Evolutionary conservation across 805 yeast genomes (phyloP).

Genomic region (Zygosaccharomyces kombuchaensis): DNA sequence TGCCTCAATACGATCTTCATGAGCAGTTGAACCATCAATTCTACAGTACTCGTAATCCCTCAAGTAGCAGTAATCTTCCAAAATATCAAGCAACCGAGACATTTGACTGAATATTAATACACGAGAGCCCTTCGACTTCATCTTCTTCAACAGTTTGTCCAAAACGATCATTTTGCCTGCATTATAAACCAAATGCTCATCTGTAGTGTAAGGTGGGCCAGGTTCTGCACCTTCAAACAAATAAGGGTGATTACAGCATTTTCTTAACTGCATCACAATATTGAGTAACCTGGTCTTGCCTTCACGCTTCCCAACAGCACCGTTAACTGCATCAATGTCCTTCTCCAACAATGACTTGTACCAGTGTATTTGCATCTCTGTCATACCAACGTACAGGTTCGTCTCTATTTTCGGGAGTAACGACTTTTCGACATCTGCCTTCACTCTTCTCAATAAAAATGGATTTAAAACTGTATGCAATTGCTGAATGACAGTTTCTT

Average conservation of each 20-base stretch:
- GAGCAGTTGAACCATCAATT: conserved; percentile 90
- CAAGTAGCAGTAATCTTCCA: conserved; percentile 87
- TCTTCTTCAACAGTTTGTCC: conserved; percentile 72
- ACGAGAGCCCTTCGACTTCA: conserved; percentile 74
- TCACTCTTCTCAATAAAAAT: conserved; percentile 81
- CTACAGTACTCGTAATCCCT: conserved; percentile 84
- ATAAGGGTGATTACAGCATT: conserved; percentile 97
- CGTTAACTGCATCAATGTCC: conserved; percentile 94
- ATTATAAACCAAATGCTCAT: conserved; percentile 86
- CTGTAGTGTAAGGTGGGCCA: conserved; percentile 95
- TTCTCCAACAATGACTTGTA: conserved; percentile 83
- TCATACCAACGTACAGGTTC: conserved; percentile 89
- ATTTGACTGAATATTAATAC: conserved; percentile 91
- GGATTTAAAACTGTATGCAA: conserved; percentile 86
- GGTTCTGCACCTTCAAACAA: conserved; percentile 99
- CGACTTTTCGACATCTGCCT: conserved; percentile 89
- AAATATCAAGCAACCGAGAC: conserved; percentile 83
- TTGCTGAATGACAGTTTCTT: conserved; percentile 82
- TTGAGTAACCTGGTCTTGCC: conserved; percentile 86
- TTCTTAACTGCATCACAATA: conserved; percentile 93
- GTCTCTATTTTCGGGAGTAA: conserved; percentile 86
- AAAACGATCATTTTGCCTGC: conserved; percentile 87
- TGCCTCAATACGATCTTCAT: conserved; percentile 87
- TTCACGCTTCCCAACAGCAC: conserved; percentile 90
- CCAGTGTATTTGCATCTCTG: conserved; percentile 93